Base-by-base conservation (phyloP, 2,329 filamentous ascomycete species). In the Elsinoe perseae region DNA sequence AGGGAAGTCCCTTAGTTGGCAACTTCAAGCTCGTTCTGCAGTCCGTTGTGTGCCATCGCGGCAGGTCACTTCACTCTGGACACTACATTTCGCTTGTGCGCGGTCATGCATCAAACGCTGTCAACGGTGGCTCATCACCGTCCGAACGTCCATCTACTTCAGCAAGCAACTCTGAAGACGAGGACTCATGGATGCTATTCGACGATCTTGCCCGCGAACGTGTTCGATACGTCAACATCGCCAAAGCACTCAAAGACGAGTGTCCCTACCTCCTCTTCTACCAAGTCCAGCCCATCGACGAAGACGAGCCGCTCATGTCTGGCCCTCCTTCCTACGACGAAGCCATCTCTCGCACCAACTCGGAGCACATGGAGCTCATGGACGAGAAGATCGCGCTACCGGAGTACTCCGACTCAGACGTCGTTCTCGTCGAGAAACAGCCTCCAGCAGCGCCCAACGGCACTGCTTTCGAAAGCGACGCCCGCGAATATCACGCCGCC, bases 261-360 rank as follows among this genome's bases (percentile, higher is more conserved):
- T 95, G 89, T 69, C 92, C 93, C 0, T 97, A 97, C 68, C 79
- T 97, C 5, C 76, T 98, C 0, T 97, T 97, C 70, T 98, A 96
- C 66, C 92, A 96, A 69, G 88, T 97, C 38, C 81, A 95, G 27
- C 91, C 92, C 0, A 89, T 95, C 65, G 82, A 89, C 27, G 87
- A 91, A 56, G 80, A 86, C 60, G 70, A 60, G 7, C 44, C 63
- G 30, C 56, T 59, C 25, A 50, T 57, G n/a, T 55, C 58, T n/a
- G 59, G 59, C 12, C 61, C 63, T 16, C 66, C 66, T 1, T 63
- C 58, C 9, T 67, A 68, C 56, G 63, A 66, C 30, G 61, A 64
- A 56, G 63, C 62, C 27, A 61, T 56, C 61, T 58, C 58, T 56
- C 59, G 59, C 12, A 43, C 56, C 16, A 53, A 56, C 5, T 61